Percentiles rank a stretch among this genome's conserved stretches.
Conservation (phyloP, 169 alveolate species). For the Plasmodium billcollinsi region DNA sequence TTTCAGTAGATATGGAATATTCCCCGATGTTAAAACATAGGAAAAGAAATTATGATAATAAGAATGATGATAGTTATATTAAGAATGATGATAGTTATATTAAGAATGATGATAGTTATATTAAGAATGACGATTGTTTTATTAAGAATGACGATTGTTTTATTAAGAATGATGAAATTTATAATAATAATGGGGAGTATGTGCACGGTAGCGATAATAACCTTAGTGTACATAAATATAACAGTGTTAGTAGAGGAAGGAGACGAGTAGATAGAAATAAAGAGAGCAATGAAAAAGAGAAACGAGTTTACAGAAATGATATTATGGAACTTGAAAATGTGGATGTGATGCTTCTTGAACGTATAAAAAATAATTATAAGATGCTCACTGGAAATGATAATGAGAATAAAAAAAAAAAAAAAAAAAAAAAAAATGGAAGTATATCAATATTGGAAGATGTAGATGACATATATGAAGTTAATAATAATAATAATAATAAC, state of each 20-base stretch:
- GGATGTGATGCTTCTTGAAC: constrained; percentile 50
- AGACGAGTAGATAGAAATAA: too few species aligned
- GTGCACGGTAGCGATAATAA: background rate
- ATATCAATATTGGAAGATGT: background rate
- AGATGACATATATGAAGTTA: background rate
- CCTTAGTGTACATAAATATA: background rate
- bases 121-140: too few species aligned
- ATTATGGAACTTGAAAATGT: constrained; percentile 43
- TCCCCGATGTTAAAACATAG: too few species aligned
- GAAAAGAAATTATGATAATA: too few species aligned
- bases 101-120: too few species aligned
- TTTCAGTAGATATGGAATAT: too few species aligned
- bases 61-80: too few species aligned
- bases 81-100: too few species aligned
- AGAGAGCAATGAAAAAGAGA: background rate
- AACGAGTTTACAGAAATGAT: background rate
- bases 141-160: too few species aligned
- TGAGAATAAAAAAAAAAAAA: constrained; percentile 29
- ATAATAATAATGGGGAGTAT: too few species aligned
- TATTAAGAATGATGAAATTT: too few species aligned
- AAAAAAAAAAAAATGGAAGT: background rate
- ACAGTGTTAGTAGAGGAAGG: background rate
- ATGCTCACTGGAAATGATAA: constrained; percentile 21
- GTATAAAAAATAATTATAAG: constrained; percentile 55
- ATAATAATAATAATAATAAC: background rate